Evolutionary conservation across 1,284 basidiomycete genomes (phyloP), one percentile per base, ranked within the genome.

Genomic region (Volvariella surrecta): DNA sequence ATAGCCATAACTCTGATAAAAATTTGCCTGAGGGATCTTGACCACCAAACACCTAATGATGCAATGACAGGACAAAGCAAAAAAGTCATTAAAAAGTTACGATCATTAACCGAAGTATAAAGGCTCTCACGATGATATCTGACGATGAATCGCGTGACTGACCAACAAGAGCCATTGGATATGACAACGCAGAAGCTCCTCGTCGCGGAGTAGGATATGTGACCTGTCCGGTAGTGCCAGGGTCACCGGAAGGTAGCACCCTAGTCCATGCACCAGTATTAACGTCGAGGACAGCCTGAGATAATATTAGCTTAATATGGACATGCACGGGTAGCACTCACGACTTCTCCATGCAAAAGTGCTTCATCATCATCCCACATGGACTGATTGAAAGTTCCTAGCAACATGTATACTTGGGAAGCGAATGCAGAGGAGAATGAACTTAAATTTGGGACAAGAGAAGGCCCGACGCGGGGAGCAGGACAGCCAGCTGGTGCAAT

Each of bases 1-100:
- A 65, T 13, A 89, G 57, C 86, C 86, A 89, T 7, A 89, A 55
- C 42, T 89, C 86, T 35, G 74, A 70, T 2, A 87, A 66, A 54
- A 84, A 80, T 32, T 68, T 73, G 15, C 86, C 86, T 42, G 64
- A 57, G 28, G 67, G 63, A 57, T 86, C 82, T 51, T 73, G 71
- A 19, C 86, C 86, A 37, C 86, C 86, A 52, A 85, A 89, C 9
- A 89, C 57, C 69, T 72, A 45, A 22, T 43, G 34, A 18, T 41
- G 42, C 39, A 20, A 40, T 18, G n/a, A 30, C 9, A 7, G 15
- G 11, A n/a, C 9, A 22, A 28, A 21, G 4, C 11, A 21, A 17
- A 18, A 24, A n/a, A 24, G 13, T 32, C 6, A 42, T 38, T 21
- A 39, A 44, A 18, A 35, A 18, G 20, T 39, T 28, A 45, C 40